Conservation (phyloP, 2,329 filamentous ascomycete genomes). For the Botrytis fabae region DNA sequence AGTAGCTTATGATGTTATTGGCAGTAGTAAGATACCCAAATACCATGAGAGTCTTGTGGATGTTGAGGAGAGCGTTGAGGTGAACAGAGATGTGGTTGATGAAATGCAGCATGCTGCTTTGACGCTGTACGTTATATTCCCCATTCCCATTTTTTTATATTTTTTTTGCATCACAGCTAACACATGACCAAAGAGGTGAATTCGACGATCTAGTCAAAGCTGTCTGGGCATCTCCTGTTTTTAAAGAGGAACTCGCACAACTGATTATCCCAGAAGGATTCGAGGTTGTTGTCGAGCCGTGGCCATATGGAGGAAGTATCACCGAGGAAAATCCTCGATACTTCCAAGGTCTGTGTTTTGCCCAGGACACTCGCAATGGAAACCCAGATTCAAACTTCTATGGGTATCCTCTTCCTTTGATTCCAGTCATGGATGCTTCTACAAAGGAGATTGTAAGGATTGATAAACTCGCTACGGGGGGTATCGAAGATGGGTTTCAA, state of each 20-base stretch:
- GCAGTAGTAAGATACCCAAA: constrained; percentile 50
- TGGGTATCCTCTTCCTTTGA: constrained; percentile 51
- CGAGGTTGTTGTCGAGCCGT: constrained; percentile 54
- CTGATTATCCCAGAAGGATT: constrained; percentile 55
- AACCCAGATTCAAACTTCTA: constrained; percentile 47
- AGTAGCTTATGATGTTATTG: constrained; percentile 58
- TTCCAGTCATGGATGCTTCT: constrained; percentile 50
- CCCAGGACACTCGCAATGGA: constrained; percentile 43
- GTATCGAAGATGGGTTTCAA: constrained; percentile 44
- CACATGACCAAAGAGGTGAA: background rate
- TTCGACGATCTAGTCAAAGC: constrained; percentile 10
- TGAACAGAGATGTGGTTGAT: constrained; percentile 48
- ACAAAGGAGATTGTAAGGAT: constrained; percentile 50
- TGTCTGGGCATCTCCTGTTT: background rate
- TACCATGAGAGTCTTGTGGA: constrained; percentile 57
- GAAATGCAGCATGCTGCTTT: constrained; percentile 51
- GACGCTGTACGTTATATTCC: constrained; percentile 44
- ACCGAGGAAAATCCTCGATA: constrained; percentile 49
- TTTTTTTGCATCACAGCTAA: background rate
- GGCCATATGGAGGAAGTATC: constrained; percentile 53
- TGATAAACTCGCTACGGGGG: constrained; percentile 47
- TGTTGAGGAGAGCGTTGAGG: constrained; percentile 45
- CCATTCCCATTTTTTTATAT: no score
- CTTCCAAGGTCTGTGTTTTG: constrained; percentile 57
- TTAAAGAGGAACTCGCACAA: constrained; percentile 31